Evolutionary conservation across 2,329 filamentous ascomycete species (phyloP), one percentile per base, ranked within the genome.

Genomic region (Venturia effusa): DNA sequence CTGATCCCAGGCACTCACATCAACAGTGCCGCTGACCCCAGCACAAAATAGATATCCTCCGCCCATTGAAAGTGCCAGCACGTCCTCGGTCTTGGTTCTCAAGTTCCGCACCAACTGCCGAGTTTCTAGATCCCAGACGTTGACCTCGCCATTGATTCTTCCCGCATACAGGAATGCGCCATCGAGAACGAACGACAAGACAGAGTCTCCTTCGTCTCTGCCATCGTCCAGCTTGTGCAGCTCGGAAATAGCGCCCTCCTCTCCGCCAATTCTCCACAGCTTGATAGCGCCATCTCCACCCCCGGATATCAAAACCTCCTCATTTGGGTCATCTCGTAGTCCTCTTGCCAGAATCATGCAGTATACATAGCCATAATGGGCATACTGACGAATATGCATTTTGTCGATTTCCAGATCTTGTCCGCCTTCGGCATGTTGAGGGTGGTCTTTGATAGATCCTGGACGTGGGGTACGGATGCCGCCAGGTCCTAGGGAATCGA

Each of bases 91-190:
- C 69, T 92, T 88, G 0, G 88, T 86, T 71, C 89, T 92, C 71
- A 99, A 88, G 22, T 90, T 92, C 64, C 94, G 84, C 55, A 99
- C 82, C 60, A 94, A 87, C 75, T 99, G 94, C 63, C 88, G 87
- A 0, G 94, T 97, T 72, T 97, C 93, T 17, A 99, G 81, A 72
- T 99, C 95, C 93, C 95, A 99, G 13, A 99, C 84, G 73, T 97
- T 93, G 66, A 99, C 85, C 61, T 96, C 84, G 27, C 94, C 95
- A 45, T 90, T 87, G 0, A 92, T 83, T 69, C 95, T 89, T 59
- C 94, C 94, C 65, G 89, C 90, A 72, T 97, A 99, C 4, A 99
- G 81, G 68, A 99, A 95, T 0, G 92, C 92, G 0, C 91, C 92
- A 67, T 97, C 92, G 2, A 96, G 83, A 5, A 90, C 88, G 62